Percentiles rank a stretch among this genome's conserved stretches.
Conservation (phyloP, 257 asterid genomes). For the Nyctanthes arbortristis region DNA sequence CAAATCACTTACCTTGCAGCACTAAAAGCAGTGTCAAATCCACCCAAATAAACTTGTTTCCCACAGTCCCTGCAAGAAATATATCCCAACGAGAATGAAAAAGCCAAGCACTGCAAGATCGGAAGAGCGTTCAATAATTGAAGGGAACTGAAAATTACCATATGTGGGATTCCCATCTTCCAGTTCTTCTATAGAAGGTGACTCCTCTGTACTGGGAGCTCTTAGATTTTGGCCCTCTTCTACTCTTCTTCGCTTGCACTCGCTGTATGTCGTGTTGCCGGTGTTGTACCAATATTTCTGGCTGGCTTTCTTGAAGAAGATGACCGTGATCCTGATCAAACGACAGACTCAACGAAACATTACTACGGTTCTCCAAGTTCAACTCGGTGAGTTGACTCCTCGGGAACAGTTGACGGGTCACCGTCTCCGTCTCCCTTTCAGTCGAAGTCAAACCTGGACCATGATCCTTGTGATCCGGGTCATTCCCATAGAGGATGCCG, state of each 20-base stretch:
- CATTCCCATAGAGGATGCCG: conserved; percentile 34
- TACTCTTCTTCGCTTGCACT: conserved; percentile 45
- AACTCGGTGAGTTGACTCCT: conserved; percentile 35
- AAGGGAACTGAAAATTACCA: conserved; percentile 34
- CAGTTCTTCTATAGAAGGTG: conserved; percentile 70
- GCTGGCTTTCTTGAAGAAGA: background rate
- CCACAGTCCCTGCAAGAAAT: conserved; percentile 64
- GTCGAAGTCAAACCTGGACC: conserved; percentile 17
- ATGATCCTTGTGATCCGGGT: conserved; percentile 11
- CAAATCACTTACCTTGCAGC: conserved; percentile 68
- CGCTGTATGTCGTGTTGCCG: conserved; percentile 37
- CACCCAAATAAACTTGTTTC: conserved; percentile 77
- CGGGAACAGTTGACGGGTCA: conserved; percentile 65
- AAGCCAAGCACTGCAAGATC: background rate
- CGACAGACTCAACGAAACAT: conserved; percentile 18
- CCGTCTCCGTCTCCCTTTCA: conserved; percentile 34
- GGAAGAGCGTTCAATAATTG: background rate
- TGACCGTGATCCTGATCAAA: conserved; percentile 5
- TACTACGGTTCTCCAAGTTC: conserved; percentile 18
- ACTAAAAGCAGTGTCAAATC: conserved; percentile 84
- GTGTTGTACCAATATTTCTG: conserved; percentile 25
- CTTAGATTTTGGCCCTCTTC: conserved; percentile 61
- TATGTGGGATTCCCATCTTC: conserved; percentile 75
- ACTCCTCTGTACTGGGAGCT: conserved; percentile 72
- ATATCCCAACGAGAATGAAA: background rate